Evolutionary conservation across 164 flowering plant species (phyloP).

Genomic region (Cinnamomum micranthum): DNA sequence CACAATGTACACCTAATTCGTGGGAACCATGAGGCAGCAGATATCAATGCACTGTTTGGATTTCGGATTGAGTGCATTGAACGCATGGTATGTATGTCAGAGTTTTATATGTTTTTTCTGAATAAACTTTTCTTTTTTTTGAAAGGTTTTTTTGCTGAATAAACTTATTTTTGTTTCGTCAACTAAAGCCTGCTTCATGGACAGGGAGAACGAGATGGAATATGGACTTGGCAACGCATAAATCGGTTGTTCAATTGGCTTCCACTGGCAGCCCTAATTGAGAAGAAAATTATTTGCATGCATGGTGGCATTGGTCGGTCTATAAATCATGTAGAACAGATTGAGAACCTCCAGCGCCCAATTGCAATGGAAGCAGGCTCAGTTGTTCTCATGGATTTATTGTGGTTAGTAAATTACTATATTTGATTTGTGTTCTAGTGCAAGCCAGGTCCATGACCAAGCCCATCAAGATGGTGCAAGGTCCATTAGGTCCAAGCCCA

Average conservation of each 20-base stretch:
- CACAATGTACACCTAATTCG: conserved; percentile 94
- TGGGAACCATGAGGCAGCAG: conserved; percentile 99
- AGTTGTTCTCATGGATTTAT: conserved; percentile 94
- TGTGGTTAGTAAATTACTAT: conserved; percentile 57
- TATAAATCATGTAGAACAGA: conserved; percentile 94
- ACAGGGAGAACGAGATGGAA: conserved; percentile 99
- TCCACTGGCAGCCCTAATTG: conserved; percentile 95
- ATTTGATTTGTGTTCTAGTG: too few species aligned
- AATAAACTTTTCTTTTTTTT: not conserved
- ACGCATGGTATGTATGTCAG: conserved; percentile 70
- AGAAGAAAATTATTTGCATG: conserved; percentile 99
- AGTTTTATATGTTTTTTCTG: not conserved
- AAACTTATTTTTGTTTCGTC: conserved; percentile 4
- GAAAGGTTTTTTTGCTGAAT: not conserved
- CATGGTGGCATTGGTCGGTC: conserved; percentile 99
- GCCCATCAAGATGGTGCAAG: too few species aligned
- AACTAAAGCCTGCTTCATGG: conserved; percentile 10
- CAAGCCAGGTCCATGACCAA: too few species aligned
- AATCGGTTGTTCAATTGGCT: conserved; percentile 97
- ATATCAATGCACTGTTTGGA: conserved; percentile 98
- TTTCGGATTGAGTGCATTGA: conserved; percentile 99
- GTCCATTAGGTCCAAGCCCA: not conserved
- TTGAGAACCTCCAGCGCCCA: conserved; percentile 92
- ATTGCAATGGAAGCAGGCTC: conserved; percentile 99
- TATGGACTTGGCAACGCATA: conserved; percentile 98